Evolutionary conservation across 495 filamentous ascomycete genomes (phyloP).

Genomic region (Tuber calosporum): DNA sequence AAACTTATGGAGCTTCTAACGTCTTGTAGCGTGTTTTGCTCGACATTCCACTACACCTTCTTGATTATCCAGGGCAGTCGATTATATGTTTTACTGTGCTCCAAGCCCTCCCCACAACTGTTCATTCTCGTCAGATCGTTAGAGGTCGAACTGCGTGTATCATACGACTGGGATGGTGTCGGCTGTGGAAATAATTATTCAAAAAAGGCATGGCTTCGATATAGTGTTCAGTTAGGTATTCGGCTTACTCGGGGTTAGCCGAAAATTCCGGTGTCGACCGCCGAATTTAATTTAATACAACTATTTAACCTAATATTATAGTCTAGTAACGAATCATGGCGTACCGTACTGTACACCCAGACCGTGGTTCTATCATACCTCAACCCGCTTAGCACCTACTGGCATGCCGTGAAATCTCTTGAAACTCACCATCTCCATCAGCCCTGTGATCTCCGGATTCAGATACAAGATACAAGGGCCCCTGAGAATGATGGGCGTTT

Average conservation of each 20-base stretch:
- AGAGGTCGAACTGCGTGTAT: background rate
- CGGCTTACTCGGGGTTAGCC: background rate
- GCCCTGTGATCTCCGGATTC: background rate
- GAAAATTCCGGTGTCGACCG: background rate
- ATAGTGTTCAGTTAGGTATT: background rate
- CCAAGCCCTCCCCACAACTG: background rate
- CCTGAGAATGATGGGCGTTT: background rate
- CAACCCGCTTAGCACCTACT: background rate
- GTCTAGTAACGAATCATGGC: background rate
- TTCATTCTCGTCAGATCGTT: background rate
- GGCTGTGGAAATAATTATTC: background rate
- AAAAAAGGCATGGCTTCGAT: background rate
- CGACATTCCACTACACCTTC: background rate
- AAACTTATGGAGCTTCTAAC: background rate
- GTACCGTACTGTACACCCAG: background rate
- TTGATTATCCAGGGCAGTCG: background rate
- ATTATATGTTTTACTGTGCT: background rate
- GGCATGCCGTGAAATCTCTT: background rate
- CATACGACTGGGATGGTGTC: background rate
- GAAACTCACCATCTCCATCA: background rate
- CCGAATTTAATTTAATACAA: background rate
- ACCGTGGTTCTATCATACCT: background rate
- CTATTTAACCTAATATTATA: background rate
- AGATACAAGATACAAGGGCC: background rate
- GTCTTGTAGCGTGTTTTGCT: background rate